Conservation (phyloP, 1,284 basidiomycete genomes). For the Gomphus bonarii region DNA sequence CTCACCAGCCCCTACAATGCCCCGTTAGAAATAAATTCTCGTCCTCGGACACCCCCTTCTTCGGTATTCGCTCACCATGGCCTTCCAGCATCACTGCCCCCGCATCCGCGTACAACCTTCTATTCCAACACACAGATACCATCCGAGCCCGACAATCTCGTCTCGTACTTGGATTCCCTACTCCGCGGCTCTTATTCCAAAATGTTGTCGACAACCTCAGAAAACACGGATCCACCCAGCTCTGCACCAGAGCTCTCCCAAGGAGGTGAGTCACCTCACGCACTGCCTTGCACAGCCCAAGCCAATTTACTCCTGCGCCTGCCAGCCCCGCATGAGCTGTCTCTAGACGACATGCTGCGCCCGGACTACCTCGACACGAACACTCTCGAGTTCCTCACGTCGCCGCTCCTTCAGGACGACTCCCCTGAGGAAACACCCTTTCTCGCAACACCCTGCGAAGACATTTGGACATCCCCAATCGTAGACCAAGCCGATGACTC, state of each 20-base stretch:
- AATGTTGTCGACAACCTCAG: slow-evolving; percentile 7
- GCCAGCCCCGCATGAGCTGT: not conserved
- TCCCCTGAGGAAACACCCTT: slow-evolving; percentile 12
- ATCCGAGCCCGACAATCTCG: not conserved
- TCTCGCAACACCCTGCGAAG: slow-evolving; percentile 18
- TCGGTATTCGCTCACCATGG: slow-evolving; percentile 59
- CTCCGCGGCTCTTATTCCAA: slow-evolving; percentile 9
- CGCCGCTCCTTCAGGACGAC: slow-evolving; percentile 3
- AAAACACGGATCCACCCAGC: not conserved
- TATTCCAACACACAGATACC: not conserved
- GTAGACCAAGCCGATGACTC: slow-evolving; percentile 14
- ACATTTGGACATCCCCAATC: slow-evolving; percentile 33
- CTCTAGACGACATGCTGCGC: not conserved
- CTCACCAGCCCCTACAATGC: slow-evolving; percentile 27
- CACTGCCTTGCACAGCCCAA: not conserved
- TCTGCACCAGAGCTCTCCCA: not conserved
- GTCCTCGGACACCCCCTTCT: slow-evolving; percentile 38
- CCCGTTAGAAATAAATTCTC: slow-evolving; percentile 30
- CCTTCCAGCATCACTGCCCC: slow-evolving; percentile 57
- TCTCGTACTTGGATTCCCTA: not conserved
- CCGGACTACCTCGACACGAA: not conserved
- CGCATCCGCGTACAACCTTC: slow-evolving; percentile 35
- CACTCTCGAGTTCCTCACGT: slow-evolving; percentile 5
- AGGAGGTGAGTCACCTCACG: not conserved
- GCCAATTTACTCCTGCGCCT: not conserved